Evolutionary conservation across 2,329 filamentous ascomycete genomes (phyloP).

Genomic region (Myriosclerotinia duriaeana): DNA sequence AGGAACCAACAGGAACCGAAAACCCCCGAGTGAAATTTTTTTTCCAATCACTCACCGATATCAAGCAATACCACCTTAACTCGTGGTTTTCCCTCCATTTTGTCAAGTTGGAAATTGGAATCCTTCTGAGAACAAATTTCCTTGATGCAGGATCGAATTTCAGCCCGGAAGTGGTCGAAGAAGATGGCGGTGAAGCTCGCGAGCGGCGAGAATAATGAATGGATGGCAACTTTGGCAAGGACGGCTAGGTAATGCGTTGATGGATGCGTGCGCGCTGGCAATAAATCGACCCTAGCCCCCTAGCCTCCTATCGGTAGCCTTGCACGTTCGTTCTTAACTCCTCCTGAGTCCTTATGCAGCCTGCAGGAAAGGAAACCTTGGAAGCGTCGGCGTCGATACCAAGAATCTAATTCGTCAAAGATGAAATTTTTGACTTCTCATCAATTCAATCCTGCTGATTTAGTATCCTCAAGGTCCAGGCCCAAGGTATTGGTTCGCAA

Average conservation of each 20-base stretch:
- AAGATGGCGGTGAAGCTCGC: slow-evolving; percentile 22
- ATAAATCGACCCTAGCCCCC: slow-evolving; percentile 10
- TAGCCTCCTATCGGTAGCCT: too few species aligned
- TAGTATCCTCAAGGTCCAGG: too few species aligned
- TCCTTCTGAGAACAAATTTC: not conserved
- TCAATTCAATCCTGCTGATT: too few species aligned
- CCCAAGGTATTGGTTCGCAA: not conserved
- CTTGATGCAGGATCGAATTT: slow-evolving; percentile 5
- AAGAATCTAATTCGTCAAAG: slow-evolving; percentile 4
- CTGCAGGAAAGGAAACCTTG: not conserved
- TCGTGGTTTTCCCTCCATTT: slow-evolving; percentile 4
- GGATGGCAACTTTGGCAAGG: slow-evolving; percentile 1
- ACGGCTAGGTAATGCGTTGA: slow-evolving; percentile 10
- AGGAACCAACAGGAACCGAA: not conserved
- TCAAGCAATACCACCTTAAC: slow-evolving; percentile 38
- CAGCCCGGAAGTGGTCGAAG: slow-evolving; percentile 8
- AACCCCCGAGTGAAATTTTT: not conserved
- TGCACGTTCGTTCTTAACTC: slow-evolving; percentile 1
- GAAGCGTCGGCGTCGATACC: not conserved
- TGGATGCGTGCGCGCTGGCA: slow-evolving; percentile 19
- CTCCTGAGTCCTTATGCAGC: too few species aligned
- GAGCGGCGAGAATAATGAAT: not conserved
- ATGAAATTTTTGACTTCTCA: too few species aligned
- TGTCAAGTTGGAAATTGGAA: not conserved
- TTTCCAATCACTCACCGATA: slow-evolving; percentile 39